Evolutionary conservation across 2,329 filamentous ascomycete genomes (phyloP), one percentile per base, ranked within the genome.

Genomic region (Arachnomyces sp.): DNA sequence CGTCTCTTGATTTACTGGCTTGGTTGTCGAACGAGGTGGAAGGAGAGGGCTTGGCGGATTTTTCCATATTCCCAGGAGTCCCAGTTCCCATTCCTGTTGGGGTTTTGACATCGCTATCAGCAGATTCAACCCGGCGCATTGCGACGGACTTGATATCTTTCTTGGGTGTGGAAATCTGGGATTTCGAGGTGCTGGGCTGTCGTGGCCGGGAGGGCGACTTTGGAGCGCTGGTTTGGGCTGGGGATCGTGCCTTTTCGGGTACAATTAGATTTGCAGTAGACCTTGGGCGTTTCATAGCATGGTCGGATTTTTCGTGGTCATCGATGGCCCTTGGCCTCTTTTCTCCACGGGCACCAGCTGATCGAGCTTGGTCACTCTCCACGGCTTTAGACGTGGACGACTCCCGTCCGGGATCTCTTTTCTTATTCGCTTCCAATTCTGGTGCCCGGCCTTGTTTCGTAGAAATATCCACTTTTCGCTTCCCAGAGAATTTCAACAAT

Each of bases 401-500:
- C 17, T 17, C 20, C 33, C 20, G 15, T 7, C 30, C 6, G 25
- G 9, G 12, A 34, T 28, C 14, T 30, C 39, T 44, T 43, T 33
- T 44, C 46, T 39, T 42, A 16, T 49, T 47, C 36, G 31, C 20
- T 57, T 34, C 47, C 50, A 28, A 17, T 15, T 57, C 54, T 5
- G 50, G 50, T 31, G 48, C 44, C 17, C 44, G 45, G 13, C 47
- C 49, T 16, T 52, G 53, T 20, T 54, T 55, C 9, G 40, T 36
- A 13, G 55, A 49, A 14, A 52, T 53, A 40, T 49, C 49, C n/a
- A 44, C 18, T 51, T 57, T 65, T 37, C 48, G 57, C 49, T 65
- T 66, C 31, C 56, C 57, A 16, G 60, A 59, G 36, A 70, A 65
- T 48, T 64, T 68, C 14, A 70, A 56, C 13, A 70, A 54, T 25